These are phyloP conservation scores for Coemansia sp. DNA, from an alignment of 192 early-diverging fungal genomes.

Conservation along the genomic window DNA sequence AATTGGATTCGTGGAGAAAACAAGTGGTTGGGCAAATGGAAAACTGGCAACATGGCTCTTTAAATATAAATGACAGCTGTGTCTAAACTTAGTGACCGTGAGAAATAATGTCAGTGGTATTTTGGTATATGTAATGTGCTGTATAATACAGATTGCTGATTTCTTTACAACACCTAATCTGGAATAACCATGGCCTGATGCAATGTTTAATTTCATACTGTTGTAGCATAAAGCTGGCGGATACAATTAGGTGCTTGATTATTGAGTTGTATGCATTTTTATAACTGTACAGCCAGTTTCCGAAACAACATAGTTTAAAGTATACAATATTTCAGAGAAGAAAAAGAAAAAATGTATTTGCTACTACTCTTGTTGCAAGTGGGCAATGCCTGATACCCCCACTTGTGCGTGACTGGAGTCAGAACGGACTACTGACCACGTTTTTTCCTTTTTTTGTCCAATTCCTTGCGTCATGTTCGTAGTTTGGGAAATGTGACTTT, in stretches of 20 bases:
- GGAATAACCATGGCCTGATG: not conserved
- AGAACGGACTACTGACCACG: not conserved
- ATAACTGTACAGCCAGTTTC: not conserved
- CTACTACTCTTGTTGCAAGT: not conserved
- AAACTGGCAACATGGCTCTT: too few relatives aligned
- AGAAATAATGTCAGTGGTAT: not conserved
- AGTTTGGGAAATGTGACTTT: not conserved
- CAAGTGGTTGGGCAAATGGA: not conserved
- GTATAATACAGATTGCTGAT: not conserved
- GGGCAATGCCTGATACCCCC: not conserved
- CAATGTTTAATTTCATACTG: not conserved
- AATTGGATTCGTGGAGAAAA: not conserved
- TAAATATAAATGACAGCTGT: not conserved
- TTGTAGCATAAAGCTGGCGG: too few relatives aligned
- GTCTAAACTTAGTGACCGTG: not conserved
- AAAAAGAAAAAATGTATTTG: not conserved
- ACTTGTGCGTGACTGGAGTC: not conserved
- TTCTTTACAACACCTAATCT: not conserved
- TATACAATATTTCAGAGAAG: not conserved
- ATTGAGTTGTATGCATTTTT: too few relatives aligned
- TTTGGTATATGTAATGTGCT: not conserved
- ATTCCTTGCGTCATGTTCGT: not conserved
- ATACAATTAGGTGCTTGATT: too few relatives aligned
- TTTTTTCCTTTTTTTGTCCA: not conserved
- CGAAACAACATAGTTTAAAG: too few relatives aligned